These are phyloP conservation scores for Arabidopsis thaliana DNA, from an alignment of 345 rosid genomes.

Conservation along the genomic window DNA sequence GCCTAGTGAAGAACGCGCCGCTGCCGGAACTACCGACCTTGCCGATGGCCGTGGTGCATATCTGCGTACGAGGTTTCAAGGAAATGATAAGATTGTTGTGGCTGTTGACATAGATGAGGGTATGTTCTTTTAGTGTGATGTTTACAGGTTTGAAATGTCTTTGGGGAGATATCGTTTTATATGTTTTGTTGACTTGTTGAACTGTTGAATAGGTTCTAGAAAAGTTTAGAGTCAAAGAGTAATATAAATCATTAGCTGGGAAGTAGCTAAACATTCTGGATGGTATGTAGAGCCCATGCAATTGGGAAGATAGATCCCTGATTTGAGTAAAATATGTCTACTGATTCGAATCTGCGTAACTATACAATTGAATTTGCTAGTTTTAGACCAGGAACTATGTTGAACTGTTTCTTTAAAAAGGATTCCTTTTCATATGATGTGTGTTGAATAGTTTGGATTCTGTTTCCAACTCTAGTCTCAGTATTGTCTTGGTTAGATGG, in stretches of 20 bases:
- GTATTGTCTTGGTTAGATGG: conserved; percentile 22
- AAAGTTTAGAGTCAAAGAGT: conserved; percentile 8
- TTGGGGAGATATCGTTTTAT: neutral
- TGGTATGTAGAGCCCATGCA: conserved; percentile 11
- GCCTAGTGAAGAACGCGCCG: conserved; percentile 46
- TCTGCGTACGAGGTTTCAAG: conserved; percentile 52
- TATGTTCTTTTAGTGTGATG: conserved; percentile 34
- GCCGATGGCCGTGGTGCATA: conserved; percentile 51
- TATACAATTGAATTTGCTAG: neutral
- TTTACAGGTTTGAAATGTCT: conserved; percentile 3
- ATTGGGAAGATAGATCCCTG: conserved; percentile 18
- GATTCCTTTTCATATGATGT: neutral
- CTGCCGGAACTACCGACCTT: conserved; percentile 43
- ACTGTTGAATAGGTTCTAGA: neutral
- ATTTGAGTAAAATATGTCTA: neutral
- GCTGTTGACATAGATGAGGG: conserved; percentile 99
- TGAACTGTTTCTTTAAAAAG: neutral
- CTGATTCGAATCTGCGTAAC: conserved; percentile 21
- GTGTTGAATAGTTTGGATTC: conserved; percentile 4
- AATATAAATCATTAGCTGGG: neutral
- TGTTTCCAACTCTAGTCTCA: conserved; percentile 6
- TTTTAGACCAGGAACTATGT: neutral
- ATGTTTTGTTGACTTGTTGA: conserved; percentile 1
- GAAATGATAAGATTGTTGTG: conserved; percentile 66
- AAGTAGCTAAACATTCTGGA: neutral